Evolutionary conservation across 768 basidiomycete species (phyloP), one percentile per base, ranked within the genome.

Genomic region (Leccinum imitatum): DNA sequence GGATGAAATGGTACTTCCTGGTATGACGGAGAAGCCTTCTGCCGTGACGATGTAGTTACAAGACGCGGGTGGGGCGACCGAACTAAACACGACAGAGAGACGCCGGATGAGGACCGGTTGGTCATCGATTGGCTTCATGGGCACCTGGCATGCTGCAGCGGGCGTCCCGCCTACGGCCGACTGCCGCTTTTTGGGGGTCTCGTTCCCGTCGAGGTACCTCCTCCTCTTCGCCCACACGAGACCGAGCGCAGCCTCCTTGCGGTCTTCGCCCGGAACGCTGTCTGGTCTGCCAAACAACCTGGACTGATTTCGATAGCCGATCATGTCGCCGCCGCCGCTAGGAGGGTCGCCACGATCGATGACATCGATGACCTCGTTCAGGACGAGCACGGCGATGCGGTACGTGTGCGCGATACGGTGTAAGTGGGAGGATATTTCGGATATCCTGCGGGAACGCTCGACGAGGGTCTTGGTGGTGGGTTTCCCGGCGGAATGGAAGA

Each of bases 301-400:
- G 3, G 87, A 80, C 67, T 96, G 93, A 19, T 85, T 82, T 4
- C 80, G 79, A 68, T 96, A 97, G 9, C 82, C 59, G 31, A 91
- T 74, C 31, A 66, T 72, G 33, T 64, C 59, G 11, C 67, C 62
- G 60, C 54, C 14, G 9, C 44, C 44, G n/a, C 44, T 10, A 10
- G 61, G 54, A 50, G 37, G 47, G 1, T 54, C 53, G 15, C 59
- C 67, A 11, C 72, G 75, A 39, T 84, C 73, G 60, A 93, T 87
- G n/a, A 84, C 85, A 69, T 95, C 93, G 15, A 85, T 80, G 6
- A 95, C 94, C 73, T 95, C 93, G 75, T 98, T 98, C 54, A 98
- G 75, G 52, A 97, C 86, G 23, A 98, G 73, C 21, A 98, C 77
- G 0, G 91, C 91, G 23, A 95, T 71, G 31, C 78, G 75, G 67